phyloP scores from a whole-genome alignment of 352 stramenopile genomes.

The Phytophthora melonis region DNA sequence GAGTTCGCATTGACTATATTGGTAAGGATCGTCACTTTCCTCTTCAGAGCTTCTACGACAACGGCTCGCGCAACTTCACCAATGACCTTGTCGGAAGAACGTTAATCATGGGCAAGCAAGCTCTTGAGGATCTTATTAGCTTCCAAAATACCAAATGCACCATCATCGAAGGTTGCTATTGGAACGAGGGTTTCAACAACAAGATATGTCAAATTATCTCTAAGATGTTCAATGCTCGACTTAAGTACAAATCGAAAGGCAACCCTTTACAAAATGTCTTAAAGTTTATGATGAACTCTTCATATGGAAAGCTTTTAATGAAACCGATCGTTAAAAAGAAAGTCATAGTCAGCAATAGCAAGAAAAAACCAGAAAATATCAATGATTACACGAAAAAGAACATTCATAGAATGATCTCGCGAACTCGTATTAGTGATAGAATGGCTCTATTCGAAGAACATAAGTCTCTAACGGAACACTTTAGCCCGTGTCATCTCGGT shows the following conservation, averaged over 20 bases:
- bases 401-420: constrained; percentile 19
- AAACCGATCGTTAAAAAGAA: constrained; percentile 20
- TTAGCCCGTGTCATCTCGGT: constrained; percentile 12
- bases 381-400: constrained; percentile 15
- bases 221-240: too few species aligned
- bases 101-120: constrained; percentile 13
- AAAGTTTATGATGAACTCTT: constrained; percentile 21
- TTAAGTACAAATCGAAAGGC: constrained; percentile 13
- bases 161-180: constrained; percentile 17
- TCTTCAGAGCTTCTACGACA: constrained; percentile 1
- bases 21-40: constrained; percentile 13
- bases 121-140: constrained; percentile 10
- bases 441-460: constrained; percentile 18
- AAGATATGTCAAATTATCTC: neutral
- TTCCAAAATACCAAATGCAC: constrained; percentile 13
- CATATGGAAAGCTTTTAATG: constrained; percentile 14
- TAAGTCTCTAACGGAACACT: constrained; percentile 10
- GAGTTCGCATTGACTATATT: constrained; percentile 4
- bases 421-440: constrained; percentile 12
- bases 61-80: constrained; percentile 15
- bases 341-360: neutral
- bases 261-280: constrained; percentile 16
- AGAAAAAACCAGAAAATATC: neutral
- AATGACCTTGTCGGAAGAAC: neutral
- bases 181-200: constrained; percentile 21